Percentiles rank a stretch among this genome's conserved stretches.
Conservation (phyloP, 78 protist species). For the Cavenderia fasciculata region DNA sequence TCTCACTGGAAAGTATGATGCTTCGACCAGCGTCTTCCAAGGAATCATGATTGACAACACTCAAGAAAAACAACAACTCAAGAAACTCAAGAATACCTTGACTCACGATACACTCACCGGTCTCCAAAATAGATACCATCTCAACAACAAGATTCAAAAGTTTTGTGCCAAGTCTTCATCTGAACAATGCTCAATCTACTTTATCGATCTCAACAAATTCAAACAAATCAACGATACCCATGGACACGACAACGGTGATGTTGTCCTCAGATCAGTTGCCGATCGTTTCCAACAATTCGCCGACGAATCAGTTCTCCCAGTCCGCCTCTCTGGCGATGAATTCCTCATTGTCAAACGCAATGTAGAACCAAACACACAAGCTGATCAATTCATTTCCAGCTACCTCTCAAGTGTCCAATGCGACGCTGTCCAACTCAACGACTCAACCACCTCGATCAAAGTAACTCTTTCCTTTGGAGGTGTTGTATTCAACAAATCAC, state of each 20-base stretch:
- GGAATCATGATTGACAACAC: constrained; percentile 15
- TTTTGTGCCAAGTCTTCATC: constrained; percentile 9
- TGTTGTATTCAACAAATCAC: constrained; percentile 24
- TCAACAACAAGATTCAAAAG: constrained; percentile 33
- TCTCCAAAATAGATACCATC: constrained; percentile 13
- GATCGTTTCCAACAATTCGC: neutral
- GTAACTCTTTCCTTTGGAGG: constrained; percentile 40
- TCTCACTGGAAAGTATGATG: constrained; percentile 26
- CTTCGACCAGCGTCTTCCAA: neutral
- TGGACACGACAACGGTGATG: constrained; percentile 40
- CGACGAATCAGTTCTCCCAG: constrained; percentile 12
- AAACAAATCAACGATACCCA: constrained; percentile 32
- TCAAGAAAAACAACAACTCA: constrained; percentile 3
- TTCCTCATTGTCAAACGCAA: constrained; percentile 16
- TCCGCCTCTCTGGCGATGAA: constrained; percentile 52
- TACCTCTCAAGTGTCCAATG: neutral
- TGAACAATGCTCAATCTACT: constrained; percentile 13
- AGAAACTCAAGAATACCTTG: constrained; percentile 17
- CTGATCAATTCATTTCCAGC: neutral
- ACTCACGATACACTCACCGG: constrained; percentile 33
- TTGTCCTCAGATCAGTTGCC: constrained; percentile 13
- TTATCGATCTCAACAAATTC: constrained; percentile 29
- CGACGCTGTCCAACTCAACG: no score
- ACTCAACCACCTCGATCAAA: no score
- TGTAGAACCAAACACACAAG: constrained; percentile 10